Conservation (phyloP, 495 filamentous ascomycete species). For the Penicillium turbatum region DNA sequence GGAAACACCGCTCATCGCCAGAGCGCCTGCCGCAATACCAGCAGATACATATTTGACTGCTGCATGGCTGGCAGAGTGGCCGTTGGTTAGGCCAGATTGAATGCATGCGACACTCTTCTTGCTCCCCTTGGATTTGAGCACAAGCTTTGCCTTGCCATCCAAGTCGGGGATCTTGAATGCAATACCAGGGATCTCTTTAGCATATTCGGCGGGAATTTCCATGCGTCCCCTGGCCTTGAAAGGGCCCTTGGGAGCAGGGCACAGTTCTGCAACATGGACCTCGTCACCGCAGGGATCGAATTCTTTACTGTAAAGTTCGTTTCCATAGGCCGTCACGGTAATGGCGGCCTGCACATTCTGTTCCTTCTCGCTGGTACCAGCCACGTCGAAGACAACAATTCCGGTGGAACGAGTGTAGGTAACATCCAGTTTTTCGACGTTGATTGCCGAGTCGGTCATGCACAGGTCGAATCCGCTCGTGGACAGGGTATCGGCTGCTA, state of each 20-base stretch:
- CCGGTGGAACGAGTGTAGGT: slow-evolving; percentile 70
- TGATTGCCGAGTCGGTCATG: slow-evolving; percentile 58
- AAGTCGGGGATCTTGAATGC: slow-evolving; percentile 91
- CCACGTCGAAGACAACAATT: slow-evolving; percentile 75
- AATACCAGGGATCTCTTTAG: slow-evolving; percentile 76
- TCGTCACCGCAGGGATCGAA: slow-evolving; percentile 76
- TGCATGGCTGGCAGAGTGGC: slow-evolving; percentile 69
- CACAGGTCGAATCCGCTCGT: slow-evolving; percentile 80
- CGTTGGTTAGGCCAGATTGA: slow-evolving; percentile 75
- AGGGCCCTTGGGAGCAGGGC: slow-evolving; percentile 72
- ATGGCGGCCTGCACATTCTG: slow-evolving; percentile 81
- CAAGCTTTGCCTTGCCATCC: slow-evolving; percentile 76
- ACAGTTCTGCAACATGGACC: slow-evolving; percentile 67
- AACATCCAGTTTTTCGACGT: slow-evolving; percentile 70
- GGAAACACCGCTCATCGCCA: slow-evolving; percentile 68
- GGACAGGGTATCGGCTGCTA: slow-evolving; percentile 67
- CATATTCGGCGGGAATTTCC: slow-evolving; percentile 63
- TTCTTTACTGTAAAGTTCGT: slow-evolving; percentile 67
- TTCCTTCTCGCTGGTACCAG: slow-evolving; percentile 64
- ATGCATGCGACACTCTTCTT: slow-evolving; percentile 74
- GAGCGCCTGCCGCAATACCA: slow-evolving; percentile 80
- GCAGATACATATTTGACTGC: slow-evolving; percentile 82
- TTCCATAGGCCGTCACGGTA: slow-evolving; percentile 81
- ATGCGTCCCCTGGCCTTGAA: slow-evolving; percentile 71
- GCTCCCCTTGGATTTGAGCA: slow-evolving; percentile 60